Conservation (phyloP, 345 rosid genomes). For the Moringa oleifera region DNA sequence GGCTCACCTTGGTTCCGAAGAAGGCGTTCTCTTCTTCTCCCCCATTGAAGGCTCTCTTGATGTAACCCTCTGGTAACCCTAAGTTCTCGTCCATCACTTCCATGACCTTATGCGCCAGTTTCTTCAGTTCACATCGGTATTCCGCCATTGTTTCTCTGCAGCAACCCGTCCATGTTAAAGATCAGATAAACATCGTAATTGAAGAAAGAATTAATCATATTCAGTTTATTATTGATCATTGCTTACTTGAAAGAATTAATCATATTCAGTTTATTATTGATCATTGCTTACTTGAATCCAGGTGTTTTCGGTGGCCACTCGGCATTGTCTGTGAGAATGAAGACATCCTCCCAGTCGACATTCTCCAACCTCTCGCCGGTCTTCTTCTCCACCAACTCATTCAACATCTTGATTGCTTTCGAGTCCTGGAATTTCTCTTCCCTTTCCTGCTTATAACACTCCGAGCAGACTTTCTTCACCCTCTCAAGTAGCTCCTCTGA, state of each 20-base stretch:
- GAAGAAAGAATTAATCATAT: no score
- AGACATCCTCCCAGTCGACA: constrained; percentile 87
- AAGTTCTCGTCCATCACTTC: constrained; percentile 89
- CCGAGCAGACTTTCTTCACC: constrained; percentile 62
- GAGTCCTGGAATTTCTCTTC: constrained; percentile 64
- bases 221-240: not conserved
- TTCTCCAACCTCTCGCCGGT: constrained; percentile 46
- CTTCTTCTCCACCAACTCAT: constrained; percentile 36
- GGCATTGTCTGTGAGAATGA: constrained; percentile 49
- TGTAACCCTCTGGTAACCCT: constrained; percentile 56
- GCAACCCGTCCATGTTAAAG: not conserved
- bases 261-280: not conserved
- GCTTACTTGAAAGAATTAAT: no score
- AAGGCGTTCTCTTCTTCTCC: constrained; percentile 49
- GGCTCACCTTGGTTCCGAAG: constrained; percentile 84
- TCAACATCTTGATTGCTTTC: constrained; percentile 35
- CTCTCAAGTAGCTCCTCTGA: constrained; percentile 59
- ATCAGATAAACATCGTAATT: not conserved
- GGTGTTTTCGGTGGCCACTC: constrained; percentile 62
- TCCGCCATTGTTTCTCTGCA: constrained; percentile 80
- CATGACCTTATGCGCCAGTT: constrained; percentile 61
- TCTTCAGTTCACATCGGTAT: constrained; percentile 67
- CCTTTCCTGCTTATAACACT: constrained; percentile 59
- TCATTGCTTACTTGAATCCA: constrained; percentile 51
- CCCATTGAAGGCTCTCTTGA: constrained; percentile 51